Percentiles rank a stretch among this genome's conserved stretches.
phyloP scores from a whole-genome alignment of 768 basidiomycete species.

The Lactifluus subvellereus region DNA sequence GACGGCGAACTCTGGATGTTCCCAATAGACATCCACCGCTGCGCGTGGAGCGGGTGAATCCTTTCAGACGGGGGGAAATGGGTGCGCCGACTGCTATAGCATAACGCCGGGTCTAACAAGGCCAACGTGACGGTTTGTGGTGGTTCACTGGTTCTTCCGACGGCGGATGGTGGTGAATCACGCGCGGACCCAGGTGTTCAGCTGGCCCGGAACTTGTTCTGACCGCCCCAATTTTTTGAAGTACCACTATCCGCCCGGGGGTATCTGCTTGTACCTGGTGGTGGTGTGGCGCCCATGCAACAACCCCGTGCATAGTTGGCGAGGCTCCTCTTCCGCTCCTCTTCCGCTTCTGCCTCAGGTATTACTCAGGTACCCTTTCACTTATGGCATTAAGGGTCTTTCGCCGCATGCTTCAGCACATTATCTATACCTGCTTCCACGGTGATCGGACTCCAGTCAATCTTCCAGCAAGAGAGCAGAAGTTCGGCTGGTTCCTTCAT shows the following conservation, averaged over 20 bases:
- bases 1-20: background rate
- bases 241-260: background rate
- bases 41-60: background rate
- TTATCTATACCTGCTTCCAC: background rate
- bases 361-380: constrained; percentile 5
- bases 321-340: background rate
- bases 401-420: background rate
- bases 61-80: background rate
- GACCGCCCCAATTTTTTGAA: background rate
- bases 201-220: background rate
- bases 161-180: background rate
- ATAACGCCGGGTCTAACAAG: background rate
- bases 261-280: background rate
- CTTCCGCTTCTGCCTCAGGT: background rate
- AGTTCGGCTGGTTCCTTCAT: background rate
- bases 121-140: background rate
- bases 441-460: background rate
- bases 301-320: background rate
- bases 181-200: background rate
- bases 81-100: background rate
- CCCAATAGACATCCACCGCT: background rate
- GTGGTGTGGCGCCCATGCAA: background rate
- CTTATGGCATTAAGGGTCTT: background rate
- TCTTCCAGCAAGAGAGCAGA: background rate
- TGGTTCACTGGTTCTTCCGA: background rate